Base-by-base conservation (phyloP, 1,284 basidiomycete genomes). In the Ustilago loliicola region DNA sequence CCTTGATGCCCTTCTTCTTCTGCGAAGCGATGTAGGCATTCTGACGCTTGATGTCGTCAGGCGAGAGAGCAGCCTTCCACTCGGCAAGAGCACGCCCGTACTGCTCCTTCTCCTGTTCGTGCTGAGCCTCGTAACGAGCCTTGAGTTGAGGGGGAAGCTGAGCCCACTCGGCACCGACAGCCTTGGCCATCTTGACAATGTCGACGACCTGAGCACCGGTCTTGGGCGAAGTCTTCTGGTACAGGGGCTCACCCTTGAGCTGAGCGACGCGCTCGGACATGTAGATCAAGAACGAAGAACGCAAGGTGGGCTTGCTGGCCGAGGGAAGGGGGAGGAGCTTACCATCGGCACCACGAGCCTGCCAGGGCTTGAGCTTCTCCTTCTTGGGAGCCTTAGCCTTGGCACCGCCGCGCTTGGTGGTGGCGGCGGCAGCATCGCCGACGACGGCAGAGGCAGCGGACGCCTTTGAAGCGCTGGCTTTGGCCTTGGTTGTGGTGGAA, bases 11-110 rank as follows among this genome's bases (percentile, higher is more conserved):
- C 55, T 64, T 63, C 66, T 81, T 82, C 52, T 80, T 73, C 70
- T 82, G 82, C 51, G 71, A 61, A 27, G 63, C 54, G 36, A 81
- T 71, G 65, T 80, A 85, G 25, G 72, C 74, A 64, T 85, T 84
- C 70, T 85, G 81, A 19, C 83, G 77, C 69, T 75, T 67, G 61
- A 85, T 81, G 61, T 84, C 84, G 10, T 83, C 82, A 29, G 84
- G 70, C 7, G 83, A 80, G 21, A 85, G 71, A 34, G 58, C 54
- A 10, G 75, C 71, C 45, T 77, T 72, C 84, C 84, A 85, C 38
- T 69, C 62, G 59, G 74, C 66, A 34, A 85, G 67, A 4, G 66
- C 82, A 40, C 68, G 71, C 58, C 79, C 76, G 70, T 85, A 83
- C 42, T 68, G 55, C 32, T 59, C 71, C 69, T 79, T 79, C 47